phyloP scores from a whole-genome alignment of 108 stramenopile species.

The Pinguiococcus pyrenoidosus region DNA sequence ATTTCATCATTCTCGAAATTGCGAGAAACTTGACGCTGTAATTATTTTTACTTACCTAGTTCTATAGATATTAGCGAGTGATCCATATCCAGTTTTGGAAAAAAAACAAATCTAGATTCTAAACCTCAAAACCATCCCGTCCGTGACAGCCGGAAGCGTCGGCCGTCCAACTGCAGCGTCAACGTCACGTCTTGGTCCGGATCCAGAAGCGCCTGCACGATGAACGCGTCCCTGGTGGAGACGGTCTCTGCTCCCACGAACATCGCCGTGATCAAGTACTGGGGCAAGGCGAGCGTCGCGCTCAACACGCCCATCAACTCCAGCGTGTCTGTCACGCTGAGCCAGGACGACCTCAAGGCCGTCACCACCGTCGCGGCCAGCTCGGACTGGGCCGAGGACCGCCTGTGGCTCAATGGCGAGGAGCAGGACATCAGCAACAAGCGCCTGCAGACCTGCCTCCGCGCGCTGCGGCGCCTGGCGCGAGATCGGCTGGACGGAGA shows the following conservation, averaged over 20 bases:
- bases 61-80: too few species aligned
- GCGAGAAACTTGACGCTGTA: too few species aligned
- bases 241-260: constrained; percentile 84
- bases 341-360: constrained; percentile 75
- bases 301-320: constrained; percentile 90
- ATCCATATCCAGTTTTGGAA: too few species aligned
- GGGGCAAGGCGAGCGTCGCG: constrained; percentile 77
- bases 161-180: too few species aligned
- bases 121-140: too few species aligned
- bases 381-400: constrained; percentile 51
- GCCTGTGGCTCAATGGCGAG: constrained; percentile 85
- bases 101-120: too few species aligned
- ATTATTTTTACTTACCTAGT: constrained; percentile 4
- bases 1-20: too few species aligned
- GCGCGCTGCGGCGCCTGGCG: constrained; percentile 28
- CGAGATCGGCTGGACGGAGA: constrained; percentile 33
- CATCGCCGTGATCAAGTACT: constrained; percentile 95
- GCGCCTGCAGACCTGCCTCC: constrained; percentile 6
- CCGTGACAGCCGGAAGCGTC: too few species aligned
- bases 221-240: constrained; percentile 21
- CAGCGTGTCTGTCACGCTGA: constrained; percentile 70
- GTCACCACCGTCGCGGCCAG: constrained; percentile 79
- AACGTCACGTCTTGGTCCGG: neutral
- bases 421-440: constrained; percentile 35
- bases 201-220: neutral